phyloP scores from a whole-genome alignment of 176 grass and related monocot species.

The Bromus sterilis region DNA sequence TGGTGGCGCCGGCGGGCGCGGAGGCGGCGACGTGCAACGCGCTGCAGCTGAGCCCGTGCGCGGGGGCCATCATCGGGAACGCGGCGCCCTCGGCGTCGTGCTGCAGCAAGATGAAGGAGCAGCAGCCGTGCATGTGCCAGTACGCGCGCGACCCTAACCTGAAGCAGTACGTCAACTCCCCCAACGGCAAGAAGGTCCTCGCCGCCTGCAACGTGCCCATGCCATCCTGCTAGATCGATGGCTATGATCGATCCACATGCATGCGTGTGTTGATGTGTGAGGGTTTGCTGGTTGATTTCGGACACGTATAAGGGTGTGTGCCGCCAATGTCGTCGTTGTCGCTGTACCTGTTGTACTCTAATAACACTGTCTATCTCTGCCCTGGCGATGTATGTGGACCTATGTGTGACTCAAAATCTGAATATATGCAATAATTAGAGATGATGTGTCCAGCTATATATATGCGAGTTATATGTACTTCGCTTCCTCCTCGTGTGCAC shows the following conservation, averaged over 20 bases:
- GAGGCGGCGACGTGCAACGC: slow-evolving; percentile 46
- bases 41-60: slow-evolving; percentile 49
- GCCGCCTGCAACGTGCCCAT: slow-evolving; percentile 37
- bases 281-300: neutral
- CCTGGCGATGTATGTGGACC: too few relatives aligned
- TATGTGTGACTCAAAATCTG: too few relatives aligned
- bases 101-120: slow-evolving; percentile 55
- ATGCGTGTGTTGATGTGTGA: neutral
- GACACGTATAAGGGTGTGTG: too few relatives aligned
- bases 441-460: too few relatives aligned
- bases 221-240: slow-evolving; percentile 15
- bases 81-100: slow-evolving; percentile 32
- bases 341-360: too few relatives aligned
- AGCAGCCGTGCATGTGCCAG: slow-evolving; percentile 75
- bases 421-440: too few relatives aligned
- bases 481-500: too few relatives aligned
- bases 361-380: too few relatives aligned
- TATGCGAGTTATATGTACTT: too few relatives aligned
- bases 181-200: slow-evolving; percentile 40
- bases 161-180: slow-evolving; percentile 46
- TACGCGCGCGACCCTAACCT: slow-evolving; percentile 64
- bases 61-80: slow-evolving; percentile 40
- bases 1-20: slow-evolving; percentile 4
- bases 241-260: neutral
- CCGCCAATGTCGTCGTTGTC: too few relatives aligned